Evolutionary conservation across 768 basidiomycete species (phyloP), one percentile per base, ranked within the genome.

Genomic region (Leccinum disarticulatum): DNA sequence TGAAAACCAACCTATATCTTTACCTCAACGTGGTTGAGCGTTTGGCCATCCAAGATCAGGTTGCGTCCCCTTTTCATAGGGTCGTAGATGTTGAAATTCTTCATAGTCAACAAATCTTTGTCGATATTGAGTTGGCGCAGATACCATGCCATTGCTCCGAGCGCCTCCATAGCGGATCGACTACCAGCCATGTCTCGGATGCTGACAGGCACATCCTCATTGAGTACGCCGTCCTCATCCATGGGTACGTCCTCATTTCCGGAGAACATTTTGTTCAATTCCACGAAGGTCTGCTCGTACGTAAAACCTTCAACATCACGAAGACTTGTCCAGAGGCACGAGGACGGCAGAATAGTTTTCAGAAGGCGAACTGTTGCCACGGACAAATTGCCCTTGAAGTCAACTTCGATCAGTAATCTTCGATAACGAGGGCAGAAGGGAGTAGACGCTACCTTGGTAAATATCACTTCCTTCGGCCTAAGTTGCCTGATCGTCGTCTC

Each of bases 41-140:
- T 95, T 72, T 98, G 95, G 3, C 97, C 97, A 73, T 99, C 95
- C 47, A 99, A 80, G 0, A 91, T 82, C 57, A 98, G 76, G 28
- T 87, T 91, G 69, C 87, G 81, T n/a, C 94, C 95, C 61, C 83
- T 82, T 70, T 90, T 88, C 85, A 98, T 93, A 0, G 97, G 97
- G 73, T 98, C 94, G 69, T 96, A 97, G 41, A 97, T 81, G 66
- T 98, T 95, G 81, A 99, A 99, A 70, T 98, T 98, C 77, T 87
- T 90, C 89, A 97, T 95, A 56, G 87, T 91, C 68, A 99, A 74
- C 57, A 99, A 86, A 63, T 98, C 95, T 70, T 93, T 91, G 77
- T 95, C 96, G 62, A 98, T 93, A 69, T 98, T 98, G 43, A 99
- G 82, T 61, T 93, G 91, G 38, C 90, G 87, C 14, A 98, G 83